Evolutionary conservation across 2,329 filamentous ascomycete genomes (phyloP).

Genomic region (Cucurbitaria berberidis): DNA sequence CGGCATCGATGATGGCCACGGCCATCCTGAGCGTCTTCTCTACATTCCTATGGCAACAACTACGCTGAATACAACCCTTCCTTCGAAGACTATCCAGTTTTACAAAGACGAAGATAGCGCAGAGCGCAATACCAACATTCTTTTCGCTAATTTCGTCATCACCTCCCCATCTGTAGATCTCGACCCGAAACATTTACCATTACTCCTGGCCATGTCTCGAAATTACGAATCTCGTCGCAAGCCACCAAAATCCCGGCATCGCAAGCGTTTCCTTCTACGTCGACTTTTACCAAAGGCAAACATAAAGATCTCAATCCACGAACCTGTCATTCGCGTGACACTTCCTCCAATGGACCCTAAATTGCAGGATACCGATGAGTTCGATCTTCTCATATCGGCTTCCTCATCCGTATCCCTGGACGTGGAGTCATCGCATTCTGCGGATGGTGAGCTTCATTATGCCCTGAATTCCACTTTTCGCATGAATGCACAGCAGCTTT

Average conservation of each 20-base stretch:
- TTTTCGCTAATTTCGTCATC: slow-evolving; percentile 94
- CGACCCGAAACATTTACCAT: slow-evolving; percentile 86
- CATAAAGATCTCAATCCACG: slow-evolving; percentile 95
- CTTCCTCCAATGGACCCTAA: slow-evolving; percentile 74
- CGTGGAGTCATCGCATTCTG: slow-evolving; percentile 92
- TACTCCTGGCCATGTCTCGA: slow-evolving; percentile 78
- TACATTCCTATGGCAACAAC: slow-evolving; percentile 98
- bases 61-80: slow-evolving; percentile 89
- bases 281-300: slow-evolving; percentile 91
- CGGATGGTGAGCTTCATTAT: slow-evolving; percentile 84
- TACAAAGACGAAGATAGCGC: slow-evolving; percentile 72
- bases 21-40: slow-evolving; percentile 81
- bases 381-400: slow-evolving; percentile 92
- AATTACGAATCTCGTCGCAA: slow-evolving; percentile 44
- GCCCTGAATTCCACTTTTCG: slow-evolving; percentile 81
- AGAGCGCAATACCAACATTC: slow-evolving; percentile 92
- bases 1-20: slow-evolving; percentile 87
- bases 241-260: slow-evolving; percentile 31
- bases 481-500: slow-evolving; percentile 84
- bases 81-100: slow-evolving; percentile 89
- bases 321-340: slow-evolving; percentile 89
- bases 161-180: slow-evolving; percentile 95
- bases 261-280: slow-evolving; percentile 73
- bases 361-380: slow-evolving; percentile 72
- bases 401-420: slow-evolving; percentile 94